phyloP scores from a whole-genome alignment of 2,329 filamentous ascomycete genomes.

The Claviceps citrina region DNA sequence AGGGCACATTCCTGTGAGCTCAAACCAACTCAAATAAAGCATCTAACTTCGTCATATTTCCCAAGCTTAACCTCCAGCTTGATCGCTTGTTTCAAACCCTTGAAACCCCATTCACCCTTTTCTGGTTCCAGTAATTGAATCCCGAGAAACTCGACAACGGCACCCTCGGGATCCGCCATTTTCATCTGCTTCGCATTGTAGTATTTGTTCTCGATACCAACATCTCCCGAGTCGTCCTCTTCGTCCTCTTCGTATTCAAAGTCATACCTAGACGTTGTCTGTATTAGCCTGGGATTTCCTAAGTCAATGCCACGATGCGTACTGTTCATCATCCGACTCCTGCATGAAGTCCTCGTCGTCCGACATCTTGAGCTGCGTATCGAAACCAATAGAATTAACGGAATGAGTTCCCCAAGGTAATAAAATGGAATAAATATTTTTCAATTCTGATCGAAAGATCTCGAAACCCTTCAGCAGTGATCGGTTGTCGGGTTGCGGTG shows the following conservation, averaged over 20 bases:
- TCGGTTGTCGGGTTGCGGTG: not conserved
- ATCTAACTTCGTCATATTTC: constrained; percentile 61
- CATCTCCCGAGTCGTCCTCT: constrained; percentile 72
- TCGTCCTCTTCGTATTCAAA: constrained; percentile 95
- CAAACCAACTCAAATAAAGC: too few relatives aligned
- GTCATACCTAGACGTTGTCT: constrained; percentile 48
- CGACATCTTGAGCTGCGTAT: constrained; percentile 23
- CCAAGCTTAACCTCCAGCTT: constrained; percentile 91
- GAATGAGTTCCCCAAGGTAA: not conserved
- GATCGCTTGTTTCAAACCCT: constrained; percentile 92
- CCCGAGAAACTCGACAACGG: constrained; percentile 81
- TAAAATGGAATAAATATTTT: not conserved
- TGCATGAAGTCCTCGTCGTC: constrained; percentile 37
- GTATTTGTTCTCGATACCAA: constrained; percentile 98
- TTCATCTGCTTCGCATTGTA: constrained; percentile 99
- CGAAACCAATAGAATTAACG: too few relatives aligned
- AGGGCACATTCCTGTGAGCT: not conserved
- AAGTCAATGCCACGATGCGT: constrained; percentile 6
- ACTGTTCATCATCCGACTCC: constrained; percentile 32
- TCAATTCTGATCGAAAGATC: not conserved
- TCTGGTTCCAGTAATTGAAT: constrained; percentile 72
- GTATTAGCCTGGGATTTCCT: constrained; percentile 4
- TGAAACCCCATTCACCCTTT: constrained; percentile 98
- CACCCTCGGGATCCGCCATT: constrained; percentile 67
- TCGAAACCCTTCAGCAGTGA: not conserved